phyloP scores from a whole-genome alignment of 2,329 filamentous ascomycete genomes.

The Botrytis fabae region DNA sequence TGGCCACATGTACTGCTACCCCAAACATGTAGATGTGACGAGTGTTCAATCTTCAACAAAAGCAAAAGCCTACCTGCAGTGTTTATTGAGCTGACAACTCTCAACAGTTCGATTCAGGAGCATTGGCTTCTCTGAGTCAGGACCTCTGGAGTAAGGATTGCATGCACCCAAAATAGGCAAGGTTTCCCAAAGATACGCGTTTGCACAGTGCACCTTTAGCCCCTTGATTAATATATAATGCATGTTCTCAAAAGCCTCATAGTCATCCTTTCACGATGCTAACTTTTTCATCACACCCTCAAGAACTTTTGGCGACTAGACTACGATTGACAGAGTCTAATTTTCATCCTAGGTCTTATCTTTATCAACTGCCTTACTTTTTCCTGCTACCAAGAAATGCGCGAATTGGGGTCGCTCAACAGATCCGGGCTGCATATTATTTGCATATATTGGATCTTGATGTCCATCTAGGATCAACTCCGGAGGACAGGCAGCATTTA shows the following conservation, averaged over 20 bases:
- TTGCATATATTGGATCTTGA: conserved; percentile 38
- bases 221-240: conserved; percentile 23
- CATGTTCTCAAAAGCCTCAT: conserved; percentile 15
- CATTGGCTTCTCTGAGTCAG: conserved; percentile 9
- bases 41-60: conserved; percentile 11
- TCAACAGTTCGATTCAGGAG: background rate
- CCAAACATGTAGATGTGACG: conserved; percentile 15
- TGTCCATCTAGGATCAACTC: conserved; percentile 31
- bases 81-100: background rate
- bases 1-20: conserved; percentile 17
- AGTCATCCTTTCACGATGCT: conserved; percentile 9
- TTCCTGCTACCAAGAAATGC: conserved; percentile 18
- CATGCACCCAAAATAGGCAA: conserved; percentile 18
- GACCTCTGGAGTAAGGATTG: conserved; percentile 7
- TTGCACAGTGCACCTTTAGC: conserved; percentile 18
- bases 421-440: conserved; percentile 28
- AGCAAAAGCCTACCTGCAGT: conserved; percentile 13
- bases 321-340: conserved; percentile 3
- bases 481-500: conserved; percentile 26
- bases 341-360: conserved; percentile 3
- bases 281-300: conserved; percentile 16
- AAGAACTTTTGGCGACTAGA: background rate
- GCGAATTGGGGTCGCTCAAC: conserved; percentile 29
- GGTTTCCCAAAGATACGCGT: conserved; percentile 15
- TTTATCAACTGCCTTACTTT: conserved; percentile 2